Evolutionary conservation across 176 grass and related monocot species (phyloP), one percentile per base, ranked within the genome.

Genomic region (Saccharum officinarum): DNA sequence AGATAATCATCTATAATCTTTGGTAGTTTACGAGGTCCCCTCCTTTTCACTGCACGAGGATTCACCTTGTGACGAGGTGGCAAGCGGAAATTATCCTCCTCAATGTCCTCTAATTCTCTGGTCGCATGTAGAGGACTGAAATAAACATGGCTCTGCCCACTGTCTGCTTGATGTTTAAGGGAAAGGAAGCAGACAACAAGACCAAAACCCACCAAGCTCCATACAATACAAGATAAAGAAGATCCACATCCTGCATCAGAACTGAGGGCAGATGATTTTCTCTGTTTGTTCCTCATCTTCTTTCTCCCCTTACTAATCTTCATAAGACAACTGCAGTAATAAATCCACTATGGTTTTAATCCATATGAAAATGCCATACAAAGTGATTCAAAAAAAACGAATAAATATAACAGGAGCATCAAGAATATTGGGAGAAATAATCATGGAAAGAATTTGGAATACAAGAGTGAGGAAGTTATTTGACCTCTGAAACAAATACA

Each of bases 251-350:
- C 91, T 88, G 95, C 84, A 88, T 88, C 82, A 75, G 86, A 98
- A 82, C 64, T 52, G 62, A 92, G 89, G 93, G 88, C 77, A 86
- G 87, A 88, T 94, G 87, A 83, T 90, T 95, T 95, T 78, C 83
- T 54, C 42, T 89, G 83, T 90, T 89, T 92, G 78, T 84, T 87
- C 85, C 88, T 90, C 91, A 92, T 98, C 89, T 87, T 93, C 87
- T 76, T 84, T 92, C 74, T 83, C 46, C 73, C 89, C 33, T 92
- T 88, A 85, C 81, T 87, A 86, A 90, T 84, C 87, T 84, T 87
- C 90, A 92, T 83, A 79, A 73, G 31, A 86, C 83, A 86, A 22
- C 86, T 94, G 91, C 91, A 92, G 63, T 84, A 71, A 64, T 65
- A 76, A 86, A 94, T 70, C 26, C 74, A 47, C 0, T 47, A 62